These are phyloP conservation scores for Fusarium devonianum DNA, from an alignment of 2,329 filamentous ascomycete genomes.

Conservation along the genomic window DNA sequence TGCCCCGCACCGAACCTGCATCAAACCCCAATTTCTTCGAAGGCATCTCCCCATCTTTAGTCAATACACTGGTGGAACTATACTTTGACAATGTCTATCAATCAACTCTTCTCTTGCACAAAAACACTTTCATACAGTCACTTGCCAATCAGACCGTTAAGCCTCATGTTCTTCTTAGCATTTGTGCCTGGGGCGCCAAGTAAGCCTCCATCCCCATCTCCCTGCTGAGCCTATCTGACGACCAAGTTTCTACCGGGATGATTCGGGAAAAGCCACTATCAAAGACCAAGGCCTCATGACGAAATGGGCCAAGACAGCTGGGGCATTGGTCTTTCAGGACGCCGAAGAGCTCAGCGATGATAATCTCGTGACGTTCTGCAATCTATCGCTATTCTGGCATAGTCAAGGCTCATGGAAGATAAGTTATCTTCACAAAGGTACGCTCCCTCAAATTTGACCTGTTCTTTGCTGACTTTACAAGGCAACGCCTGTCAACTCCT, in stretches of 20 bases:
- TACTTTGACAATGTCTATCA: constrained; percentile 33
- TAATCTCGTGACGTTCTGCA: constrained; percentile 28
- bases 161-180: constrained; percentile 18
- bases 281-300: constrained; percentile 11
- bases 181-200: constrained; percentile 35
- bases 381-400: constrained; percentile 32
- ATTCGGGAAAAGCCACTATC: fast-evolving
- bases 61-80: not conserved
- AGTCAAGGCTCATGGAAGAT: constrained; percentile 34
- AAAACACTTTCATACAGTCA: not conserved
- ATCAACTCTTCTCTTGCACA: constrained; percentile 18
- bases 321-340: constrained; percentile 18
- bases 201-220: not conserved
- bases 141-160: not conserved
- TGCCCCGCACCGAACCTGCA: no score
- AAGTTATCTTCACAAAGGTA: constrained; percentile 33
- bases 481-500: constrained; percentile 30
- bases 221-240: not conserved
- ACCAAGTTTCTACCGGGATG: constrained; percentile 26
- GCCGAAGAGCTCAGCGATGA: constrained; percentile 18
- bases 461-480: not conserved
- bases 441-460: no score
- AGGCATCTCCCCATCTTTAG: not conserved
- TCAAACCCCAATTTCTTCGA: not conserved
- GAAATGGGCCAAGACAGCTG: constrained; percentile 23